Percentiles rank a stretch among this genome's conserved stretches.
Evolutionary conservation across 352 stramenopile species (phyloP).

Genomic region (Phytopythium ostracodes): DNA sequence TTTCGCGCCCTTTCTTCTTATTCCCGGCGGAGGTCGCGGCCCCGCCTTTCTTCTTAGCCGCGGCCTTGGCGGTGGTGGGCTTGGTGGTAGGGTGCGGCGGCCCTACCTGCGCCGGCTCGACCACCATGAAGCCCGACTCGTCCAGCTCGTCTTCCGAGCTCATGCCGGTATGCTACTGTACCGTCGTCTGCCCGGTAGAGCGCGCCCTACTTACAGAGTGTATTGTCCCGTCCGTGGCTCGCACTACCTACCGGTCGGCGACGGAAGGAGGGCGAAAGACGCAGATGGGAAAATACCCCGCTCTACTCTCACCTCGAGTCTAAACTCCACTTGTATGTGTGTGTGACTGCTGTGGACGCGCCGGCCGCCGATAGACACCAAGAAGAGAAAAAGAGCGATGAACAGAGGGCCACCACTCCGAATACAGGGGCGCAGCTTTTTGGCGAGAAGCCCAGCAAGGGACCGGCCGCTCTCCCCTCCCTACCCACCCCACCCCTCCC

Average conservation of each 20-base stretch:
- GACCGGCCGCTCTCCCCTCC: no score
- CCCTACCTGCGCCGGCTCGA: constrained; percentile 8
- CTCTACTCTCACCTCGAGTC: neutral
- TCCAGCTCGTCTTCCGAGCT: constrained; percentile 27
- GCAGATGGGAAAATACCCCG: no score
- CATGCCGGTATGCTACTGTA: constrained; percentile 8
- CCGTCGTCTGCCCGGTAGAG: neutral
- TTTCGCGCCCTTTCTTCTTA: neutral
- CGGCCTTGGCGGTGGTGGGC: neutral
- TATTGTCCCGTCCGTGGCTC: no score
- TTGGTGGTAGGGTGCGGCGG: constrained; percentile 15
- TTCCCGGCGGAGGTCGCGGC: neutral
- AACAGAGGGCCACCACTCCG: neutral
- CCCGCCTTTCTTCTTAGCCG: neutral
- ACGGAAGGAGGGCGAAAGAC: no score
- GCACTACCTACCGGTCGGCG: neutral
- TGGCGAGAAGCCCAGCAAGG: neutral
- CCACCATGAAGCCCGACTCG: constrained; percentile 12
- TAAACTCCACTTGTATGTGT: neutral
- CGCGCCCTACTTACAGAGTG: neutral
- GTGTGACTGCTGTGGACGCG: no score
- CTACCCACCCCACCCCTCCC: neutral
- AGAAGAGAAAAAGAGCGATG: no score
- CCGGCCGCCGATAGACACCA: no score
- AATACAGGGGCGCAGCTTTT: neutral